These are phyloP conservation scores for Exophiala sp. DNA, from an alignment of 2,329 filamentous ascomycete genomes.

Conservation along the genomic window DNA sequence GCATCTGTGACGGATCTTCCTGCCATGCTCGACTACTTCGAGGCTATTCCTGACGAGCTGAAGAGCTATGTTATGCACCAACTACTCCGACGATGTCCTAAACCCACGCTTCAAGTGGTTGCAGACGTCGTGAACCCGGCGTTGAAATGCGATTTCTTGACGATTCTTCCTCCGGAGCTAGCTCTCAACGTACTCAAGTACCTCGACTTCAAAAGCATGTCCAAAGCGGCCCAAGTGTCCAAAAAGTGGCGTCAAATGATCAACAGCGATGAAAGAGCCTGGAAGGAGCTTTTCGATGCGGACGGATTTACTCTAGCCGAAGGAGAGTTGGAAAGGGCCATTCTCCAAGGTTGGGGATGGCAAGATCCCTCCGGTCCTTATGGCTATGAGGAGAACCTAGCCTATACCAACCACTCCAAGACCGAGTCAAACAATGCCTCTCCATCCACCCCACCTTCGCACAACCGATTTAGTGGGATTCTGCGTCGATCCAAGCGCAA, in stretches of 20 bases:
- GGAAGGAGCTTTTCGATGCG: constrained; percentile 83
- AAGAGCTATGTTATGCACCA: constrained; percentile 98
- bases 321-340: constrained; percentile 78
- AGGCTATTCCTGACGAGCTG: constrained; percentile 82
- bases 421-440: constrained; percentile 34
- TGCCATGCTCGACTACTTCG: constrained; percentile 80
- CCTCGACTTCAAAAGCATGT: constrained; percentile 78
- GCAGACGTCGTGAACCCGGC: constrained; percentile 89
- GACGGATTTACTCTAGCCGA: constrained; percentile 74
- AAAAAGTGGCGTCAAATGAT: constrained; percentile 88
- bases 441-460: constrained; percentile 13
- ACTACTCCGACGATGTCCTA: constrained; percentile 77
- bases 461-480: constrained; percentile 22
- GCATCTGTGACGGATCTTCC: constrained; percentile 68
- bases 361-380: constrained; percentile 73
- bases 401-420: constrained; percentile 42
- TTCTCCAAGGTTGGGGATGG: constrained; percentile 94
- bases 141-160: constrained; percentile 87
- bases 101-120: constrained; percentile 81
- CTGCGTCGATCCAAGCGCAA: constrained; percentile 43
- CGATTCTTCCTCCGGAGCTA: constrained; percentile 75
- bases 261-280: constrained; percentile 88
- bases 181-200: constrained; percentile 82
- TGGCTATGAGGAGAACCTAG: constrained; percentile 75
- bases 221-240: constrained; percentile 84